Percentiles rank a stretch among this genome's conserved stretches.
phyloP scores from a whole-genome alignment of 2,329 filamentous ascomycete genomes.

The Aureobasidium vineae region DNA sequence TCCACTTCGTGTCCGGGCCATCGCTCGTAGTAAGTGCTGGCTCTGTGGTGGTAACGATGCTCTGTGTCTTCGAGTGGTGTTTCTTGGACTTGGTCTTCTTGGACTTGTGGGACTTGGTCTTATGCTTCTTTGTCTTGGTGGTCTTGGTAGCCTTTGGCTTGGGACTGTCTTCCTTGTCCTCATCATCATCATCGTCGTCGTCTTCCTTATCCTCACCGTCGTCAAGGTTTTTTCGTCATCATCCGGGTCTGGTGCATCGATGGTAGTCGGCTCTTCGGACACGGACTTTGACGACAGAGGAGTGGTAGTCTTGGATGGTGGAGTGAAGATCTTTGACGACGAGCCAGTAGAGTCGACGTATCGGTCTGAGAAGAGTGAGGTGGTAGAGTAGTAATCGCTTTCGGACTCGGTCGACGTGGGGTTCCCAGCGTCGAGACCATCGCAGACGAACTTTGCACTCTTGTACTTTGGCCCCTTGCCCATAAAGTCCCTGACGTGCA shows the following conservation, averaged over 20 bases:
- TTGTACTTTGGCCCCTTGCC: background rate
- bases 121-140: background rate
- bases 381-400: background rate
- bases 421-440: background rate
- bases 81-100: conserved; percentile 1
- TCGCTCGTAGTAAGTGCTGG: background rate
- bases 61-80: background rate
- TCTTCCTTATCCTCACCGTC: background rate
- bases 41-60: background rate
- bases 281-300: background rate
- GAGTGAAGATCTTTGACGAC: background rate
- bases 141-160: background rate
- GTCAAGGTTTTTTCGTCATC: background rate
- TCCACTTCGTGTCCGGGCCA: background rate
- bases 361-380: background rate
- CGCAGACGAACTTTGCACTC: conserved; percentile 1
- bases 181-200: background rate
- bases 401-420: background rate
- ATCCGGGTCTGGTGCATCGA: background rate
- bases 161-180: background rate
- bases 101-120: background rate
- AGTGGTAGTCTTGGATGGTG: background rate
- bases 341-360: background rate
- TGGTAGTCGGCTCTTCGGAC: background rate
- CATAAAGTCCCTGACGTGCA: background rate